Evolutionary conservation across 1,139 yeast genomes (phyloP).

Genomic region (Geotrichum restrictum): DNA sequence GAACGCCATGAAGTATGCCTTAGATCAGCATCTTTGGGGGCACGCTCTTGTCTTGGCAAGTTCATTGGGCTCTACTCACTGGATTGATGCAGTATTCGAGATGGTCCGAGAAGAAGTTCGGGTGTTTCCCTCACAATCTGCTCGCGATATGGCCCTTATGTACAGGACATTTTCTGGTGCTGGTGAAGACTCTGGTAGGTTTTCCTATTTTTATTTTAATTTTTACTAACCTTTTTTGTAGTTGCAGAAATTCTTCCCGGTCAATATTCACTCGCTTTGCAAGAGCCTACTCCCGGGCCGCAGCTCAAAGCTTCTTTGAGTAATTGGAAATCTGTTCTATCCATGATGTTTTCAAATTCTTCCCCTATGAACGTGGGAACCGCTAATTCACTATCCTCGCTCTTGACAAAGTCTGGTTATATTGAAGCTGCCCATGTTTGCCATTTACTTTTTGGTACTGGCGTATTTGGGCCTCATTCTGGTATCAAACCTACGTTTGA

Average conservation of each 20-base stretch:
- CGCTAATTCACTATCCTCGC: slow-evolving; percentile 36
- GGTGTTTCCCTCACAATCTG: slow-evolving; percentile 36
- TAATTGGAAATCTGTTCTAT: slow-evolving; percentile 38
- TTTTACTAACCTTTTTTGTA: slow-evolving; percentile 5
- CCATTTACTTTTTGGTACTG: slow-evolving; percentile 46
- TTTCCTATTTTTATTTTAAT: neutral
- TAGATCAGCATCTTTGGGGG: slow-evolving; percentile 72
- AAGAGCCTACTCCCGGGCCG: slow-evolving; percentile 10
- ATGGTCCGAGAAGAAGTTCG: slow-evolving; percentile 48
- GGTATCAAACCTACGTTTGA: slow-evolving; percentile 5
- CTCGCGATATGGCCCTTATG: slow-evolving; percentile 57
- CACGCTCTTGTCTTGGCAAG: slow-evolving; percentile 70
- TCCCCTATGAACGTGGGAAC: slow-evolving; percentile 36
- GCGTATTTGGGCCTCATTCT: slow-evolving; percentile 23
- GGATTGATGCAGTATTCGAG: slow-evolving; percentile 54
- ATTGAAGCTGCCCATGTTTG: slow-evolving; percentile 38
- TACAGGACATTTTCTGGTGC: slow-evolving; percentile 67
- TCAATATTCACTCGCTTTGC: slow-evolving; percentile 10
- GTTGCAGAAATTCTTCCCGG: slow-evolving; percentile 21
- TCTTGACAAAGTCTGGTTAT: slow-evolving; percentile 32
- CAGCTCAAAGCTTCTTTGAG: slow-evolving; percentile 24
- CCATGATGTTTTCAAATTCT: slow-evolving; percentile 36
- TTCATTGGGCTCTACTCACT: slow-evolving; percentile 58
- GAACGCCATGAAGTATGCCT: slow-evolving; percentile 60
- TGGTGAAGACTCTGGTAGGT: slow-evolving; percentile 44